These are phyloP conservation scores for Neofusicoccum cordaticola DNA, from an alignment of 2,329 filamentous ascomycete species.

Conservation along the genomic window DNA sequence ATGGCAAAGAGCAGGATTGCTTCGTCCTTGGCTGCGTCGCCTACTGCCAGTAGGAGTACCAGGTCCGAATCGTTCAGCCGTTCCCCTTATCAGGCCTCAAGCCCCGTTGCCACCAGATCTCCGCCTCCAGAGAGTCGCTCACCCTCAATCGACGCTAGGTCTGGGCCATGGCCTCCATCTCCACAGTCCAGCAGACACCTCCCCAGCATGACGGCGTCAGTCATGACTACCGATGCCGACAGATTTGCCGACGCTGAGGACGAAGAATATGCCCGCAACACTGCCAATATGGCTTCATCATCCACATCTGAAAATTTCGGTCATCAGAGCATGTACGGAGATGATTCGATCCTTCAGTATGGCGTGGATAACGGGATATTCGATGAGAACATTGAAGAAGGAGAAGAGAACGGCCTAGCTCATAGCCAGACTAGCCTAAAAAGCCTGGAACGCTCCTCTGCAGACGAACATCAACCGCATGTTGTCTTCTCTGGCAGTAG, in stretches of 20 bases:
- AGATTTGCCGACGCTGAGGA: slow-evolving; percentile 42
- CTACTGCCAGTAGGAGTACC: background rate
- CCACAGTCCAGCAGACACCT: background rate
- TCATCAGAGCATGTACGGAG: slow-evolving; percentile 27
- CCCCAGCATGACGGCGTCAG: slow-evolving; percentile 24
- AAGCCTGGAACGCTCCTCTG: background rate
- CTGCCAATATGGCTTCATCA: background rate
- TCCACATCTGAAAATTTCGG: background rate
- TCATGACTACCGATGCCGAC: slow-evolving; percentile 38
- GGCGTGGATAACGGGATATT: slow-evolving; percentile 33
- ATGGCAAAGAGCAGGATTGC: slow-evolving; percentile 14
- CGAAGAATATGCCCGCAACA: slow-evolving; percentile 24
- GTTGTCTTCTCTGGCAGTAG: background rate
- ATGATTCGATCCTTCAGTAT: slow-evolving; percentile 34
- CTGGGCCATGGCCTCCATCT: background rate
- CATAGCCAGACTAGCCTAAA: background rate
- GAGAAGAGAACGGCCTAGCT: background rate
- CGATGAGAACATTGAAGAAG: slow-evolving; percentile 19
- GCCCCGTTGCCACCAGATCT: background rate
- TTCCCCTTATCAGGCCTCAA: background rate
- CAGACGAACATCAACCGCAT: background rate
- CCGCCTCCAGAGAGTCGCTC: background rate
- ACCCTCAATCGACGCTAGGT: background rate
- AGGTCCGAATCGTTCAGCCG: background rate
- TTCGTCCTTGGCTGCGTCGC: background rate